These are phyloP conservation scores for Myriosclerotinia curreyana DNA, from an alignment of 2,329 filamentous ascomycete species.

Conservation along the genomic window DNA sequence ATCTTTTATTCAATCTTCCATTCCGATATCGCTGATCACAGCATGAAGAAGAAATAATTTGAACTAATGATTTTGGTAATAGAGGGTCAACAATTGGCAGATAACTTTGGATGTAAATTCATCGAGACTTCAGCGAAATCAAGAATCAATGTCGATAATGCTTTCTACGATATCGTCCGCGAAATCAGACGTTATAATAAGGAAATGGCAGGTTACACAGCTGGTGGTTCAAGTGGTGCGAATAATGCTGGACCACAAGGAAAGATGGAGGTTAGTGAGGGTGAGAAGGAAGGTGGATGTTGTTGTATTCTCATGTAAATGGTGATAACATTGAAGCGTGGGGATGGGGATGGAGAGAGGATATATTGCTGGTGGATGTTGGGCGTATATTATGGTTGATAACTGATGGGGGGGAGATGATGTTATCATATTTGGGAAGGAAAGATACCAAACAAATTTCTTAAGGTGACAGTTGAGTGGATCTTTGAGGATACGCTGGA, in stretches of 20 bases:
- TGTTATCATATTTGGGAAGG: constrained; percentile 14
- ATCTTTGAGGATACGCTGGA: constrained; percentile 19
- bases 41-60: neutral
- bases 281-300: constrained; percentile 66
- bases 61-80: constrained; percentile 28
- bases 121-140: constrained; percentile 99
- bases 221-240: constrained; percentile 60
- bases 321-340: neutral
- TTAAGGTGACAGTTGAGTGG: neutral
- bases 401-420: constrained; percentile 3
- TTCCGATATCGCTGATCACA: no score
- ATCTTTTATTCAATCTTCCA: no score
- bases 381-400: constrained; percentile 16
- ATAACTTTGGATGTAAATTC: constrained; percentile 92
- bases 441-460: constrained; percentile 20
- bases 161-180: constrained; percentile 97
- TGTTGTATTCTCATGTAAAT: constrained; percentile 87
- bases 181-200: constrained; percentile 98
- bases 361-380: constrained; percentile 6
- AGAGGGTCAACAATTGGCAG: constrained; percentile 89
- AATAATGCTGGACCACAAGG: constrained; percentile 54
- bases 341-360: neutral
- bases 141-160: constrained; percentile 95
- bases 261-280: constrained; percentile 78
- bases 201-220: constrained; percentile 87